phyloP scores from a whole-genome alignment of 768 basidiomycete genomes.

The Pleurotus platypus region DNA sequence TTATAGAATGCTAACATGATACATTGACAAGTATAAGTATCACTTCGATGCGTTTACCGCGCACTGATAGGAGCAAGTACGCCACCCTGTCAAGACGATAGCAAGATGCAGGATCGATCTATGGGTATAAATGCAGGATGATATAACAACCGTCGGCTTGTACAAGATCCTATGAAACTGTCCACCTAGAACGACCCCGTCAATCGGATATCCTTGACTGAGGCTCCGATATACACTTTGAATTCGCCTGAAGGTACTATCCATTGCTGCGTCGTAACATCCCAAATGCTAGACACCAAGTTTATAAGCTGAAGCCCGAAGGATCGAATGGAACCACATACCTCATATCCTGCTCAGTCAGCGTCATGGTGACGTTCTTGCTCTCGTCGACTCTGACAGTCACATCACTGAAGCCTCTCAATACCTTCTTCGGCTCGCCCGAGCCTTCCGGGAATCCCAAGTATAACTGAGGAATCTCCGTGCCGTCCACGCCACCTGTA shows the following conservation, averaged over 20 bases:
- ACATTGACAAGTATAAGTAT: too few relatives aligned
- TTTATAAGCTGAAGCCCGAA: neutral
- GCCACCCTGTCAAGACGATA: too few relatives aligned
- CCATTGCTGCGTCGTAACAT: conserved; percentile 47
- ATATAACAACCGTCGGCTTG: too few relatives aligned
- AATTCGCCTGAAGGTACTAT: conserved; percentile 47
- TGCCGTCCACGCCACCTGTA: conserved; percentile 53
- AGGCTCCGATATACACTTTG: conserved; percentile 49
- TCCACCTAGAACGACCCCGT: conserved; percentile 23
- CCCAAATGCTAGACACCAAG: conserved; percentile 40
- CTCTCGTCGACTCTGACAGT: conserved; percentile 44
- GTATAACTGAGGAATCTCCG: conserved; percentile 75
- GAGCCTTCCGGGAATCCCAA: conserved; percentile 59
- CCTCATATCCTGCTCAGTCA: conserved; percentile 46
- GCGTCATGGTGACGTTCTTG: conserved; percentile 43
- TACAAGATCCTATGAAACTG: neutral
- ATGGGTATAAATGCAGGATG: too few relatives aligned
- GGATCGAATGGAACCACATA: conserved; percentile 14
- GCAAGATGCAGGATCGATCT: too few relatives aligned
- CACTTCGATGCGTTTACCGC: too few relatives aligned
- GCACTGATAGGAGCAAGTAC: too few relatives aligned
- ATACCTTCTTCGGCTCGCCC: conserved; percentile 66
- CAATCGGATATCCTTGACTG: conserved; percentile 42
- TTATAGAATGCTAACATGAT: too few relatives aligned
- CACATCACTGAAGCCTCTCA: conserved; percentile 67